Base-by-base conservation (phyloP, 2,329 filamentous ascomycete genomes). In the Apiospora hydei region DNA sequence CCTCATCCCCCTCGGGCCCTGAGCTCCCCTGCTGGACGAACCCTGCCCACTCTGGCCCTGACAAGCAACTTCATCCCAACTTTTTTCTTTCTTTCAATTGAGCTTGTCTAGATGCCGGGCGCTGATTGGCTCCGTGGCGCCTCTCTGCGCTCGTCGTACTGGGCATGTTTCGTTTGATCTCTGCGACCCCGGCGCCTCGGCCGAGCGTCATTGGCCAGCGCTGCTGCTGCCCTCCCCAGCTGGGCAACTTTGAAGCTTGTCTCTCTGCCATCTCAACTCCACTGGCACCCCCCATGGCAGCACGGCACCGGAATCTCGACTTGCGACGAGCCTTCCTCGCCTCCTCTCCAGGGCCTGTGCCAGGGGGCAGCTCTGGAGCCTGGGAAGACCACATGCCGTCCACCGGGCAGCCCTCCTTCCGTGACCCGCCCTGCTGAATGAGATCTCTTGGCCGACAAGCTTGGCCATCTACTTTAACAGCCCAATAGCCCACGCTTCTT, bases 341-440 rank as follows among this genome's bases (percentile, higher is more conserved):
- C 41, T 44, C 66, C 24, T 30, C 43, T 18, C 44, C 38, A 64
- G 41, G 67, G 16, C 46, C 38, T 57, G 47, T 38, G 64, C 43
- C 51, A 72, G 67, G 64, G 75, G 30, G 30, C 69, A 72, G 74
- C 73, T 75, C 71, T 73, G 26, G 26, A 30, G 26, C 26, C 26
- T 30, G 74, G 77, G 77, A 76, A 76, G 70, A 64, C 57, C 18
- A 64, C 76, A 70, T 73, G 49, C 72, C 73, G 75, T 74, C 74
- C 69, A 69, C 76, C 79, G 79, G 79, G 77, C 77, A 75, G 46
- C 74, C 72, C 69, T 79, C 78, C 74, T 76, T 80, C 79, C 79
- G 79, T 77, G 77, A 78, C 75, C 77, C 74, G 74, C 76, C 72
- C 70, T 72, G 51, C 57, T 69, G 69, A 71, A 72, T 10, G 69